phyloP scores from a whole-genome alignment of 2,329 filamentous ascomycete species.

The Karstenula rhodostoma region DNA sequence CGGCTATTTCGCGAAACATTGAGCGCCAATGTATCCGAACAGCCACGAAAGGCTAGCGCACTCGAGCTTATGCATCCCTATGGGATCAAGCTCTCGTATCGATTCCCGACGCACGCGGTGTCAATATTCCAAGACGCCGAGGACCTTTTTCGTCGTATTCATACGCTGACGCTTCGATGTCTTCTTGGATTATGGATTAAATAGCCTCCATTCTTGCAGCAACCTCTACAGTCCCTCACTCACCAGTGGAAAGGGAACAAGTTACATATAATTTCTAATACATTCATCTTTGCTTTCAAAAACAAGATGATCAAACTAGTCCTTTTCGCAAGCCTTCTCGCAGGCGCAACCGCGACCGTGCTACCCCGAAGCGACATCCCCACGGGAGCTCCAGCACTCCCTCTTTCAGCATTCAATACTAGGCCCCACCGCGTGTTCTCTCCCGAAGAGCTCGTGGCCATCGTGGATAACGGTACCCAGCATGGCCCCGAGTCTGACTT shows the following conservation, averaged over 20 bases:
- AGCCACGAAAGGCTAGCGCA: not conserved
- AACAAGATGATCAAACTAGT: slow-evolving; percentile 1
- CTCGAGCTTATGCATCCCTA: not conserved
- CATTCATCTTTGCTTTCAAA: not conserved
- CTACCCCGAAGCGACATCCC: slow-evolving; percentile 5
- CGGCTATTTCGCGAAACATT: not conserved
- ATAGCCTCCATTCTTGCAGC: not conserved
- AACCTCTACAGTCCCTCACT: not conserved
- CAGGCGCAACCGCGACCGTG: slow-evolving; percentile 1
- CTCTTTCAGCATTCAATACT: slow-evolving; percentile 9
- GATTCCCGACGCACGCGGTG: not conserved
- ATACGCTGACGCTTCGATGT: not conserved
- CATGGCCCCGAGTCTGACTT: not conserved
- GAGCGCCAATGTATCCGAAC: not conserved
- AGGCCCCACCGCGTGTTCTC: not conserved
- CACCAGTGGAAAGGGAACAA: not conserved
- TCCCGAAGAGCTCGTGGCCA: slow-evolving; percentile 1
- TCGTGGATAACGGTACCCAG: slow-evolving; percentile 4
- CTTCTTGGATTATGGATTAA: not conserved
- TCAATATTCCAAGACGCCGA: not conserved
- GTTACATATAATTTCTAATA: not conserved
- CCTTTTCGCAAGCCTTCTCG: not conserved
- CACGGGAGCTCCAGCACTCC: not conserved
- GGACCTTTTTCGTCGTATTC: not conserved
- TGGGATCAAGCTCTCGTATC: not conserved